These are phyloP conservation scores for Remersonia thermophila DNA, from an alignment of 2,329 filamentous ascomycete genomes.

Conservation along the genomic window DNA sequence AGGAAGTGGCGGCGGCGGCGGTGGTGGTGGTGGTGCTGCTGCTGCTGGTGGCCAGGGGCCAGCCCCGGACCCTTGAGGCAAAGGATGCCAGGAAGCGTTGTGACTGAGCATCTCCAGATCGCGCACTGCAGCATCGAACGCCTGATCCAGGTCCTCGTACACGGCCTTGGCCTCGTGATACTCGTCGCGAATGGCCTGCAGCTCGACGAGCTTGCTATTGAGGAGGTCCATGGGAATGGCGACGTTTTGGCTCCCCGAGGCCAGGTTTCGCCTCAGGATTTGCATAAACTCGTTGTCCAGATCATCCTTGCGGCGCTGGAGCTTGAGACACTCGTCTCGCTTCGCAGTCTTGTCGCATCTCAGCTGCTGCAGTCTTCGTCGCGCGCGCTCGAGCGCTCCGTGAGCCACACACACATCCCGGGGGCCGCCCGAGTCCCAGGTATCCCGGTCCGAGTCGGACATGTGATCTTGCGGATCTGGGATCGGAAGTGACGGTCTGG, in stretches of 20 bases:
- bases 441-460: neutral
- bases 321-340: slow-evolving; percentile 21
- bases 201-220: slow-evolving; percentile 21
- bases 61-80: neutral
- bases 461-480: neutral
- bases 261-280: slow-evolving; percentile 25
- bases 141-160: slow-evolving; percentile 23
- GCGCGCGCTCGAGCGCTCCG: too few relatives aligned
- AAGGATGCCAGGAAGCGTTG: slow-evolving; percentile 23
- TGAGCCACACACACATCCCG: too few relatives aligned
- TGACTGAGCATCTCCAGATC: slow-evolving; percentile 22
- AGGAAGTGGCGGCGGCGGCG: too few relatives aligned
- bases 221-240: slow-evolving; percentile 17
- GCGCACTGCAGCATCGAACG: slow-evolving; percentile 11
- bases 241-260: slow-evolving; percentile 16
- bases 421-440: neutral
- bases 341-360: slow-evolving; percentile 21
- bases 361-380: slow-evolving; percentile 3
- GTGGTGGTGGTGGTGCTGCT: neutral
- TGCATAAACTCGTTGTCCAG: slow-evolving; percentile 31
- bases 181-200: slow-evolving; percentile 27
- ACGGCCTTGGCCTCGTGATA: slow-evolving; percentile 25
- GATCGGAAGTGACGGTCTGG: neutral
- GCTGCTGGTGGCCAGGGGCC: too few relatives aligned
- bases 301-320: slow-evolving; percentile 24